phyloP scores from a whole-genome alignment of 2,329 filamentous ascomycete species.

The Ascochyta pisi region DNA sequence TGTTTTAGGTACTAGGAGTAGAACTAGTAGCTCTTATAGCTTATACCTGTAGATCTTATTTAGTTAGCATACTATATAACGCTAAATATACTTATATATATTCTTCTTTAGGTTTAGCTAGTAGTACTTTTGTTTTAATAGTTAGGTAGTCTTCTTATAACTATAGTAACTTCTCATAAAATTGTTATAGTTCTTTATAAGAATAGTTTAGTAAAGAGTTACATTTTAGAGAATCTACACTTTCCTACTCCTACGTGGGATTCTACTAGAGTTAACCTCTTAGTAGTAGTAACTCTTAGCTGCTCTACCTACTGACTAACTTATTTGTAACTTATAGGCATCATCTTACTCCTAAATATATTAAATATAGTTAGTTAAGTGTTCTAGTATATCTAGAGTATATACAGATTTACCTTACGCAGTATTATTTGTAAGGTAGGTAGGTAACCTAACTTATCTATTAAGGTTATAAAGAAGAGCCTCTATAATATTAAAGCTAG shows the following conservation, averaged over 20 bases:
- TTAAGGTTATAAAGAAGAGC: constrained; percentile 1
- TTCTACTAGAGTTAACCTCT: neutral
- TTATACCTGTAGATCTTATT: too few species aligned
- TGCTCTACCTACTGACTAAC: neutral
- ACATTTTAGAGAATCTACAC: too few species aligned
- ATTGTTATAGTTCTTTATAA: too few species aligned
- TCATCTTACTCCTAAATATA: constrained; percentile 1
- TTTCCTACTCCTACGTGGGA: neutral
- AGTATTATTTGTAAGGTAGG: neutral
- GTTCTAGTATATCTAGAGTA: neutral
- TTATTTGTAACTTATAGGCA: neutral
- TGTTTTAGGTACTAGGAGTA: too few species aligned
- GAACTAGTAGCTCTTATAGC: too few species aligned
- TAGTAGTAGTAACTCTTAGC: neutral
- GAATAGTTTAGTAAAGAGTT: too few species aligned
- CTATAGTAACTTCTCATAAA: too few species aligned
- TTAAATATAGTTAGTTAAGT: constrained; percentile 1
- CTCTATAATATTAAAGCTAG: neutral
- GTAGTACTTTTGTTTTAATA: too few species aligned
- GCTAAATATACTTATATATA: too few species aligned
- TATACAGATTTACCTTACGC: neutral
- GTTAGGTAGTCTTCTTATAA: too few species aligned
- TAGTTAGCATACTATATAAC: too few species aligned
- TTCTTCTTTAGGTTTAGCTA: too few species aligned
- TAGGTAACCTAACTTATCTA: neutral